These are phyloP conservation scores for Debaryomyces maramus DNA, from an alignment of 805 yeast species.

Conservation along the genomic window DNA sequence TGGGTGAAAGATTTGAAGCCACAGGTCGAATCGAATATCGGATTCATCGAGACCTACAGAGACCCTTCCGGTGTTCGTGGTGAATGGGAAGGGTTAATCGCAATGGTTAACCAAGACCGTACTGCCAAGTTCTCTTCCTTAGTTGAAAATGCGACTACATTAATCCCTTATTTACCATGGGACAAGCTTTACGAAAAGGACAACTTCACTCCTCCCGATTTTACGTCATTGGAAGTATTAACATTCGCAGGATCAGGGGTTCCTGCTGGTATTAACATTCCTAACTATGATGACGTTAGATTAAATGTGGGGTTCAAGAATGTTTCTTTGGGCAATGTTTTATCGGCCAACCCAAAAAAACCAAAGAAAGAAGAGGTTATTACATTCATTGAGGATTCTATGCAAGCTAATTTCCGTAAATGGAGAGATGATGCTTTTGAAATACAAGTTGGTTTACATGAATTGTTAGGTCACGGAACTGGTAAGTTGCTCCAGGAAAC, in stretches of 20 bases:
- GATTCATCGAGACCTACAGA: constrained; percentile 90
- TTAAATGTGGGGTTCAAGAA: constrained; percentile 83
- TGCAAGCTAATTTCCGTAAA: constrained; percentile 60
- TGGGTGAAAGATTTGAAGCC: constrained; percentile 92
- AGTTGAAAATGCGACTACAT: constrained; percentile 65
- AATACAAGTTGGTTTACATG: constrained; percentile 93
- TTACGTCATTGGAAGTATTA: constrained; percentile 84
- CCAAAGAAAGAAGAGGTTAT: constrained; percentile 66
- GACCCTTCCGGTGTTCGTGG: constrained; percentile 92
- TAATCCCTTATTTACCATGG: constrained; percentile 78
- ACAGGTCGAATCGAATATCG: constrained; percentile 67
- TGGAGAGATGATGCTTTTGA: constrained; percentile 83
- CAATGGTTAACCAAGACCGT: constrained; percentile 85
- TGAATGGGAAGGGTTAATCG: constrained; percentile 91
- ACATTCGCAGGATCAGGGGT: constrained; percentile 88
- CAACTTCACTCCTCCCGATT: constrained; percentile 87
- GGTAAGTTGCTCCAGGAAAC: constrained; percentile 70
- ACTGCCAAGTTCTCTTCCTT: constrained; percentile 75
- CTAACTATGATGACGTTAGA: constrained; percentile 88
- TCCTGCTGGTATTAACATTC: constrained; percentile 92
- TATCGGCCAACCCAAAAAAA: constrained; percentile 64
- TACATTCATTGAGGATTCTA: constrained; percentile 58
- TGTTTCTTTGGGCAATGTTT: constrained; percentile 83
- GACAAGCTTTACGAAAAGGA: constrained; percentile 73
- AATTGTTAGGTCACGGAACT: constrained; percentile 86